These are phyloP conservation scores for Aureobasidium zeae DNA, from an alignment of 2,329 filamentous ascomycete genomes.

Conservation along the genomic window DNA sequence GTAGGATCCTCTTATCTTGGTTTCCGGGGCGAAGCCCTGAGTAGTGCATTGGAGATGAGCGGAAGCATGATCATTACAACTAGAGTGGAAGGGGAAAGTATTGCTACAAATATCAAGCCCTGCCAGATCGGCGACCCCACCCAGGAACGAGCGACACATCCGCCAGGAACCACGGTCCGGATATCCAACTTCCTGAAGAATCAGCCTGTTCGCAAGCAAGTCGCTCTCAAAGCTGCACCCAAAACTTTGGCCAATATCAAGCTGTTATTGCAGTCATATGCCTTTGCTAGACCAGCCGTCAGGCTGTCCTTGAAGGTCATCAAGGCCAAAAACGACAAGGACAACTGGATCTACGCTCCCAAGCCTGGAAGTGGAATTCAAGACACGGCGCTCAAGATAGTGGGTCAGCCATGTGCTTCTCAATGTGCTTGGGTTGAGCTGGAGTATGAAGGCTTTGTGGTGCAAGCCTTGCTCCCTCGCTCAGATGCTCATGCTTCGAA, in stretches of 20 bases:
- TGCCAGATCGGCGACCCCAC: conserved; percentile 36
- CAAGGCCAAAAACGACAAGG: conserved; percentile 42
- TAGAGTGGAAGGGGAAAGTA: conserved; percentile 49
- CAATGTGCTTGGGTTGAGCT: conserved; percentile 42
- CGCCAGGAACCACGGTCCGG: conserved; percentile 60
- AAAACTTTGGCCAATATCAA: conserved; percentile 52
- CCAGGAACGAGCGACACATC: conserved; percentile 42
- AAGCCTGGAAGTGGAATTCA: conserved; percentile 40
- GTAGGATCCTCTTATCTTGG: conserved; percentile 56
- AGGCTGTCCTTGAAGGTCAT: conserved; percentile 52
- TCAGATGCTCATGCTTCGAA: conserved; percentile 36
- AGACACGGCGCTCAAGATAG: conserved; percentile 53
- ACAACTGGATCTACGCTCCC: conserved; percentile 56
- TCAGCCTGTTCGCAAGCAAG: conserved; percentile 55
- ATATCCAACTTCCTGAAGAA: conserved; percentile 50
- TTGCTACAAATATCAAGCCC: conserved; percentile 48
- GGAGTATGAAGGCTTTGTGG: conserved; percentile 33
- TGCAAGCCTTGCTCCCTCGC: conserved; percentile 52
- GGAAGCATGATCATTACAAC: conserved; percentile 52
- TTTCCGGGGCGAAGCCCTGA: conserved; percentile 66
- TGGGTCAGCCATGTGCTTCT: conserved; percentile 48
- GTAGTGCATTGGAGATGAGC: conserved; percentile 53
- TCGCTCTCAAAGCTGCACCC: conserved; percentile 47
- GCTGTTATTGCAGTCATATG: conserved; percentile 54
- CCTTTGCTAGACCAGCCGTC: conserved; percentile 54